Percentiles rank a stretch among this genome's conserved stretches.
Evolutionary conservation across 2,329 filamentous ascomycete genomes (phyloP).

Genomic region (Cytospora mali): DNA sequence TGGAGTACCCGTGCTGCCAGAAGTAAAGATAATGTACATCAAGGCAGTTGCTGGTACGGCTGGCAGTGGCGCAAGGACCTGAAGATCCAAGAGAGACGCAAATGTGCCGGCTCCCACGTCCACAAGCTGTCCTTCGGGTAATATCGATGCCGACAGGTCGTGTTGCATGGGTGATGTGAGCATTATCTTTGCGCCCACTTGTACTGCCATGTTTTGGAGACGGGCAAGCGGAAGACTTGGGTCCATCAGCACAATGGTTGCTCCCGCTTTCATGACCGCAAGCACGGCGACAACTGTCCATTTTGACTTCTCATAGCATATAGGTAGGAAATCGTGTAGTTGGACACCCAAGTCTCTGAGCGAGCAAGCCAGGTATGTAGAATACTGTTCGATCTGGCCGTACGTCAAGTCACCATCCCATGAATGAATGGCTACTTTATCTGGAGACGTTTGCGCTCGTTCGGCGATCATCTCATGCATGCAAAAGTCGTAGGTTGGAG

Average conservation of each 20-base stretch:
- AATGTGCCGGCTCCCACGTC: slow-evolving; percentile 19
- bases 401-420: slow-evolving; percentile 34
- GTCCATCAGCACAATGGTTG: slow-evolving; percentile 38
- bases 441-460: slow-evolving; percentile 38
- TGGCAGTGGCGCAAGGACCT: slow-evolving; percentile 26
- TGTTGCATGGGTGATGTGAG: slow-evolving; percentile 31
- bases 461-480: slow-evolving; percentile 51
- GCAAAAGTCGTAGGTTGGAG: slow-evolving; percentile 46
- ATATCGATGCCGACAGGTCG: background rate
- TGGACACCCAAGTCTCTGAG: slow-evolving; percentile 29
- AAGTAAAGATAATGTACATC: slow-evolving; percentile 55
- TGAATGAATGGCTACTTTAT: slow-evolving; percentile 37
- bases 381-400: slow-evolving; percentile 28
- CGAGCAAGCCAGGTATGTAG: slow-evolving; percentile 27
- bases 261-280: slow-evolving; percentile 38
- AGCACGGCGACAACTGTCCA: slow-evolving; percentile 36
- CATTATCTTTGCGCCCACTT: slow-evolving; percentile 31
- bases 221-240: slow-evolving; percentile 27
- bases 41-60: slow-evolving; percentile 28
- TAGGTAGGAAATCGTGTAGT: slow-evolving; percentile 30
- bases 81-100: background rate
- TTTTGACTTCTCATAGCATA: slow-evolving; percentile 37
- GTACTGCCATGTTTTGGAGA: slow-evolving; percentile 31
- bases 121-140: slow-evolving; percentile 11
- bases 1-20: slow-evolving; percentile 57